These are phyloP conservation scores for Chalaropsis ovoidea DNA, from an alignment of 2,329 filamentous ascomycete genomes.

Conservation along the genomic window DNA sequence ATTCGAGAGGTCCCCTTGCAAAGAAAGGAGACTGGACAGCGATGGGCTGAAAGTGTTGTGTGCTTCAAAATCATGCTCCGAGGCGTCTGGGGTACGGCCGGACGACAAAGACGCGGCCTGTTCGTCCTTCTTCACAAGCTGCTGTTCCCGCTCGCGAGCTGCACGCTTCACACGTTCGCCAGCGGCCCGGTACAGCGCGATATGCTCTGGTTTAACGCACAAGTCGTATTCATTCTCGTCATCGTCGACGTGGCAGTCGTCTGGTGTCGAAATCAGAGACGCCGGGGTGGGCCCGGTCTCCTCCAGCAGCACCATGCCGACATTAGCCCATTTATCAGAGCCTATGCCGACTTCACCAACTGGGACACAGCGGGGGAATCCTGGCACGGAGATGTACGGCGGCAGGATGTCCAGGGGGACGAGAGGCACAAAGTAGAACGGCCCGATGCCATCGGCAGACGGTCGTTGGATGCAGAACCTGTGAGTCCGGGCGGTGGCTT, in stretches of 20 bases:
- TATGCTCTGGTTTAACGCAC: not conserved
- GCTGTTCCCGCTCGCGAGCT: too few species aligned
- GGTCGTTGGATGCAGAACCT: conserved; percentile 39
- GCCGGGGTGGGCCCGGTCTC: not conserved
- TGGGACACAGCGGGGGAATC: conserved; percentile 37
- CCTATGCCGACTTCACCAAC: conserved; percentile 32
- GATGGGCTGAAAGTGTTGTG: not conserved
- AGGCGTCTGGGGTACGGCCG: not conserved
- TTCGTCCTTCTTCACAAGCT: not conserved
- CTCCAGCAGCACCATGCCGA: not conserved
- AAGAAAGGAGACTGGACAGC: too few species aligned
- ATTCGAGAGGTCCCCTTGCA: not conserved
- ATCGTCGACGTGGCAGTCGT: not conserved
- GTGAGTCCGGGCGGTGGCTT: not conserved
- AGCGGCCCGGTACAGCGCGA: not conserved
- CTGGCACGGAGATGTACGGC: conserved; percentile 36
- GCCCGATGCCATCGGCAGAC: conserved; percentile 29
- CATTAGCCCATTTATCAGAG: not conserved
- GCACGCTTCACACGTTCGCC: not conserved
- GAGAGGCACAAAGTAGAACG: conserved; percentile 39
- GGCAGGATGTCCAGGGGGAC: conserved; percentile 46
- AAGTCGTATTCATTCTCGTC: not conserved
- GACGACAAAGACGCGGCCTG: not conserved
- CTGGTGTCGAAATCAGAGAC: not conserved
- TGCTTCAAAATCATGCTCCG: not conserved